Percentiles rank a stretch among this genome's conserved stretches.
Evolutionary conservation across 75 land plant species (phyloP).

Genomic region (Adiantum capillusveneris): DNA sequence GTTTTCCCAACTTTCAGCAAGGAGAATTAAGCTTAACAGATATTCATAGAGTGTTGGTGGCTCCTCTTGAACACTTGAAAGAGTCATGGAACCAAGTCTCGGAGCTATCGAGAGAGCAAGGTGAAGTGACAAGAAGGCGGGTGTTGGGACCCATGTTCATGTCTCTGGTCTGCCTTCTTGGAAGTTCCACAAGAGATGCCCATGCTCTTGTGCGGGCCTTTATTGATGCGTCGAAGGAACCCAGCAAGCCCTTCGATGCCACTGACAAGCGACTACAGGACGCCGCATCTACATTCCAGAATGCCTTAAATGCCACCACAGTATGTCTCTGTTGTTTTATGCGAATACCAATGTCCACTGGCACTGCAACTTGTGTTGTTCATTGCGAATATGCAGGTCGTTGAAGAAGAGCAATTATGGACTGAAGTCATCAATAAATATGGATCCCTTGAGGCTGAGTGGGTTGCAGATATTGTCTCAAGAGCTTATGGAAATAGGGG

Average conservation of each 20-base stretch:
- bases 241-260: conserved; percentile 25
- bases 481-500: conserved; percentile 37
- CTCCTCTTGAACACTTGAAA: no score
- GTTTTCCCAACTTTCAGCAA: no score
- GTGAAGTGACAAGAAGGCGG: no score
- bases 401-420: conserved; percentile 36
- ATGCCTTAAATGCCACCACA: conserved; percentile 24
- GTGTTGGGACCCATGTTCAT: no score
- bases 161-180: no score
- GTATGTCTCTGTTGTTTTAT: conserved; percentile 11
- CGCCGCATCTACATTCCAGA: conserved; percentile 27
- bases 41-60: no score
- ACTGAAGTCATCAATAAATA: conserved; percentile 29
- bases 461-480: conserved; percentile 37
- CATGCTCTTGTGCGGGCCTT: conserved; percentile 17
- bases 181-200: neutral
- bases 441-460: conserved; percentile 28
- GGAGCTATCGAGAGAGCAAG: no score
- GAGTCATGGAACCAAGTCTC: no score
- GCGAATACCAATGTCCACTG: no score
- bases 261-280: conserved; percentile 20
- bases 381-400: no score
- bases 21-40: no score
- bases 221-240: conserved; percentile 20
- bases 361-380: no score